phyloP scores from a whole-genome alignment of 176 grass and related monocot genomes.

The Alloteropsis semialata region DNA sequence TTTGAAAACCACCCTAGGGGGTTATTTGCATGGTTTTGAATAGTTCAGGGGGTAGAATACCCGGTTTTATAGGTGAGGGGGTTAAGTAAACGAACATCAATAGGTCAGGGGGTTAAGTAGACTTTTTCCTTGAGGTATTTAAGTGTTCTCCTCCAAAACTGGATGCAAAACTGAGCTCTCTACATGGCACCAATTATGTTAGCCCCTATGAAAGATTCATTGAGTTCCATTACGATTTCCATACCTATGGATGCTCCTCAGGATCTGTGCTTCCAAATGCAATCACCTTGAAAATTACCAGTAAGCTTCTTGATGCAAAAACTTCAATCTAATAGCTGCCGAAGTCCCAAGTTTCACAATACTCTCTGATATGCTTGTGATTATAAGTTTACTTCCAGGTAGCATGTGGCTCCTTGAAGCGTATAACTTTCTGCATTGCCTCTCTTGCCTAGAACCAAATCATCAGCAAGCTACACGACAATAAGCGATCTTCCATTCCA shows the following conservation, averaged over 20 bases:
- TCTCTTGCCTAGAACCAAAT: background rate
- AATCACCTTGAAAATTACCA: conserved; percentile 9
- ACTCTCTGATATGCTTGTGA: background rate
- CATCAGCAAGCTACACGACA: background rate
- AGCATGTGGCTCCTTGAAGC: too few relatives aligned
- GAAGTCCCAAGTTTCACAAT: background rate
- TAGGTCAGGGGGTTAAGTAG: too few relatives aligned
- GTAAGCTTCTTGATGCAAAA: background rate
- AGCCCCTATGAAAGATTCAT: conserved; percentile 28
- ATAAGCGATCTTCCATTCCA: background rate
- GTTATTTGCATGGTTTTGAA: too few relatives aligned
- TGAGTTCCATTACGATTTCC: conserved; percentile 13
- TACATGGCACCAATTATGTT: too few relatives aligned
- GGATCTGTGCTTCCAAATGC: conserved; percentile 16
- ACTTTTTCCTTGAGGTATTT: too few relatives aligned
- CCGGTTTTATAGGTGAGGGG: too few relatives aligned
- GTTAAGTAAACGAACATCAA: too few relatives aligned
- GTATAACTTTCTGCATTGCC: too few relatives aligned
- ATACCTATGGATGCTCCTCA: background rate
- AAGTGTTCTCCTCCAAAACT: too few relatives aligned
- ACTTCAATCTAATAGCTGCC: background rate
- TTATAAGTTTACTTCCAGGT: conserved; percentile 32
- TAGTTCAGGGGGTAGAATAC: too few relatives aligned
- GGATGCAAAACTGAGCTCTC: too few relatives aligned
- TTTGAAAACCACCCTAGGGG: too few relatives aligned